Evolutionary conservation across 768 basidiomycete genomes (phyloP).

Genomic region (Hebeloma cylindrosporum): DNA sequence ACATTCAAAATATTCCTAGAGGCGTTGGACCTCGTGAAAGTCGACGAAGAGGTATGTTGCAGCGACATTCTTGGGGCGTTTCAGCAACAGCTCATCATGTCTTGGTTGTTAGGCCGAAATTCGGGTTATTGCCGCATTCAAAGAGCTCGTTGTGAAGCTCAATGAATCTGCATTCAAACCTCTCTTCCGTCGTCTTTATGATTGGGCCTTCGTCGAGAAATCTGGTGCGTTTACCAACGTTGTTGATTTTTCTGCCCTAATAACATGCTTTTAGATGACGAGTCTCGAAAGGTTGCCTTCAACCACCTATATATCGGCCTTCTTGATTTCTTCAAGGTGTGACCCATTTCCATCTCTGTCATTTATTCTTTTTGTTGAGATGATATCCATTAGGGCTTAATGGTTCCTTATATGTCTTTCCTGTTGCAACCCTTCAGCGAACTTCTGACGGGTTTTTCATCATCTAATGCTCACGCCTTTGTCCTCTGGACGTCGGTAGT

Average conservation of each 20-base stretch:
- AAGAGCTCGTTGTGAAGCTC: constrained; percentile 87
- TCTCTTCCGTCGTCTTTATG: constrained; percentile 86
- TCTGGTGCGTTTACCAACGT: constrained; percentile 40
- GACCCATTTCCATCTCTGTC: background rate
- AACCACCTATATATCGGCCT: constrained; percentile 71
- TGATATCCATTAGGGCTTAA: constrained; percentile 55
- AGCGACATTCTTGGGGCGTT: background rate
- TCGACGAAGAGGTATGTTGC: constrained; percentile 20
- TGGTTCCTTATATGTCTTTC: constrained; percentile 90
- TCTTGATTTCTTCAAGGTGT: constrained; percentile 87
- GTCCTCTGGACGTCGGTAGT: constrained; percentile 67
- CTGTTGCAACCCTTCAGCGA: constrained; percentile 67
- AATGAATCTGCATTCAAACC: constrained; percentile 92
- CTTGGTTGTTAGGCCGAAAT: constrained; percentile 45
- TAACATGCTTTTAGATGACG: constrained; percentile 25
- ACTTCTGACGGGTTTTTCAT: constrained; percentile 51
- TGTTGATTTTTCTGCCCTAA: background rate
- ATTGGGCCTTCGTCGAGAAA: constrained; percentile 85
- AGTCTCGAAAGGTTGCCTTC: constrained; percentile 65
- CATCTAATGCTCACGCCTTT: constrained; percentile 32
- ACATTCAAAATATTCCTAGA: constrained; percentile 81
- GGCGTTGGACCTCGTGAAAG: constrained; percentile 60
- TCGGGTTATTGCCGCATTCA: constrained; percentile 68
- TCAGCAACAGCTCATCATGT: background rate
- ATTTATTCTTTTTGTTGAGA: background rate